phyloP scores from a whole-genome alignment of 371 early-diverging fungal genomes.

The Saksenaea vasiformis region DNA sequence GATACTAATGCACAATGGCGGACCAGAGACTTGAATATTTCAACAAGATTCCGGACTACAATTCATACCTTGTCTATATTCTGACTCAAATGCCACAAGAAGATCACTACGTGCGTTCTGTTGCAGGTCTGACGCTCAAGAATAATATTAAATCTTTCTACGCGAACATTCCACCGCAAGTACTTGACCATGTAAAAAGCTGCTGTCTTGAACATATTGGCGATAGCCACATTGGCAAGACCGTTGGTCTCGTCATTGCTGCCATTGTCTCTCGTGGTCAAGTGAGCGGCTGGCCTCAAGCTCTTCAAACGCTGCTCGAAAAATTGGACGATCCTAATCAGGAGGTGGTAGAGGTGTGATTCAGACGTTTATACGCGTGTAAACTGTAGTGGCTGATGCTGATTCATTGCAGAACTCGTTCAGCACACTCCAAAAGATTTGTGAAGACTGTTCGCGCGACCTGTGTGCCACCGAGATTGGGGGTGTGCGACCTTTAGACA shows the following conservation, averaged over 20 bases:
- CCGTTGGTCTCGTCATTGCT: slow-evolving; percentile 72
- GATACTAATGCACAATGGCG: not conserved
- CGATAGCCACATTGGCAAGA: slow-evolving; percentile 78
- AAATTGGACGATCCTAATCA: slow-evolving; percentile 71
- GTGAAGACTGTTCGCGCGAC: slow-evolving; percentile 86
- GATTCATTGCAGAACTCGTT: slow-evolving; percentile 71
- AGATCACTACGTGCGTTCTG: slow-evolving; percentile 66
- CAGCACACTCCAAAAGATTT: slow-evolving; percentile 86
- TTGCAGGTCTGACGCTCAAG: slow-evolving; percentile 90
- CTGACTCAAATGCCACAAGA: slow-evolving; percentile 74
- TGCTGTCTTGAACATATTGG: slow-evolving; percentile 72
- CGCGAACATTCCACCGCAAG: slow-evolving; percentile 59
- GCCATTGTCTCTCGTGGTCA: slow-evolving; percentile 74
- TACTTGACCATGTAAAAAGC: slow-evolving; percentile 76
- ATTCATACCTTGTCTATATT: slow-evolving; percentile 86
- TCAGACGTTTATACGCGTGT: not conserved
- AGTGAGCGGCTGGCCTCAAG: slow-evolving; percentile 81
- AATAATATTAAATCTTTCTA: slow-evolving; percentile 76
- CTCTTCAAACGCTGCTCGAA: slow-evolving; percentile 74
- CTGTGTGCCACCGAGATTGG: slow-evolving; percentile 68
- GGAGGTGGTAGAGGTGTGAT: slow-evolving; percentile 74
- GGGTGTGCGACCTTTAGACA: slow-evolving; percentile 74
- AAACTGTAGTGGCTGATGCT: not conserved
- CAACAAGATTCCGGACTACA: slow-evolving; percentile 85
- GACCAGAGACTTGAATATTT: slow-evolving; percentile 83